Base-by-base conservation (phyloP, 1,284 basidiomycete species). In the Schizophyllum commune region DNA sequence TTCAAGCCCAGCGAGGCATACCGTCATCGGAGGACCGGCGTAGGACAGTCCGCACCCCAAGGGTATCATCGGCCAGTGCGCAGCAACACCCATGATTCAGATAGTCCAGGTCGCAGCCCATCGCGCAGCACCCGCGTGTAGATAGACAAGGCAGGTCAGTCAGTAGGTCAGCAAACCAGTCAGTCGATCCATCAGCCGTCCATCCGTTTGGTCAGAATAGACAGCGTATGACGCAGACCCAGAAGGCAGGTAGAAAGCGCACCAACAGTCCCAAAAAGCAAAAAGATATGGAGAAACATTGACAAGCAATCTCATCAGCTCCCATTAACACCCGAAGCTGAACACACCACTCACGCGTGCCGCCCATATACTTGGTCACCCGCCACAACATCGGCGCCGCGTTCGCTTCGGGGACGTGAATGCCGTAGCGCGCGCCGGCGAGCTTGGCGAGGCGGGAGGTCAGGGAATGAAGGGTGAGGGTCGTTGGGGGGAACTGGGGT, bases 311-410 rank as follows among this genome's bases (percentile, higher is more conserved):
- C 9, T 17, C 17, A 3, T 47, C 39, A 13, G 13, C 39, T 8
- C 3, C 39, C 39, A 47, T 13, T 11, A 3, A 47, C 8, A 17
- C 9, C 3, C 8, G 3, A 9, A 9, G 9, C 4, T 2, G 39
- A 47, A 62, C 57, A 39, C 62, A n/a, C 55, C 56, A 82, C 91
- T 65, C 74, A 93, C 94, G 89, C 54, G 86, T 88, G 33, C 92
- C 89, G 56, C 87, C 83, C 62, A 96, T 77, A 13, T 77, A 76
- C 58, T 84, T 80, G 6, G 89, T 80, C 1, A 88, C 78, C n/a
- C 90, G 81, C 91, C 93, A 96, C 32, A 95, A 78, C 21, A 96
- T 74, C 0, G 91, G 91, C 5, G 86, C 84, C 3, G 83, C 81
- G 68, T 97, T 97, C 64, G 84, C 75, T 69, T 92, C 89, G 0